These are phyloP conservation scores for Selenicereus undatus DNA, from an alignment of 148 eudicot genomes.

Conservation along the genomic window DNA sequence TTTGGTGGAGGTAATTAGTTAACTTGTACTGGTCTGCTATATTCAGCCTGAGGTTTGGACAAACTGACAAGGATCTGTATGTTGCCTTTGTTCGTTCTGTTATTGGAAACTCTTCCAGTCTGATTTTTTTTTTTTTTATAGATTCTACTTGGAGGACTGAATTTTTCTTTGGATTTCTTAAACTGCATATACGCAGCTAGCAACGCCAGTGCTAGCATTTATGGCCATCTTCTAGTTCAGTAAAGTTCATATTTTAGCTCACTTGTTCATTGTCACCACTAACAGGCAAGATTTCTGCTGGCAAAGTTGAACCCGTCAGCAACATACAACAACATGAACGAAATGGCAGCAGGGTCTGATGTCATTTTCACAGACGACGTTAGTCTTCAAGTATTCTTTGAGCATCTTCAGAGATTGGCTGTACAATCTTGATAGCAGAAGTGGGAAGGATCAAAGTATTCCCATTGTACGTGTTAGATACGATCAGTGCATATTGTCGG, in stretches of 20 bases:
- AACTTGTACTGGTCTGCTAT: background rate
- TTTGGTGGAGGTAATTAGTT: background rate
- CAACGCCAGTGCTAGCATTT: background rate
- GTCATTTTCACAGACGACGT: slow-evolving; percentile 95
- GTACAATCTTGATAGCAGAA: slow-evolving; percentile 68
- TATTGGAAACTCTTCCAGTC: background rate
- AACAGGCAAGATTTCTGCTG: slow-evolving; percentile 88
- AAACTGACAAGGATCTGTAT: no score
- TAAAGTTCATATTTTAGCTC: background rate
- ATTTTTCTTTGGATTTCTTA: no score
- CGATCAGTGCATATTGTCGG: slow-evolving; percentile 14
- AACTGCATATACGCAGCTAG: no score
- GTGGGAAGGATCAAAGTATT: background rate
- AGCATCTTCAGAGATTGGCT: slow-evolving; percentile 94
- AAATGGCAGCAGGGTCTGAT: slow-evolving; percentile 78
- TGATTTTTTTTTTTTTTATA: no score
- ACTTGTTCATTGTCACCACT: background rate
- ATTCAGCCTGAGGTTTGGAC: background rate
- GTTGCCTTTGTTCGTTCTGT: background rate
- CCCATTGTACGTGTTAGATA: slow-evolving; percentile 19
- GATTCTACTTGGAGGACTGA: no score
- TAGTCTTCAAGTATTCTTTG: slow-evolving; percentile 88
- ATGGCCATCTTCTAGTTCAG: background rate
- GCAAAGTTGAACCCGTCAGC: slow-evolving; percentile 97
- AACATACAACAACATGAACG: slow-evolving; percentile 75